phyloP scores from a whole-genome alignment of 306 rosid genomes.

The Ormosia semicastrata region DNA sequence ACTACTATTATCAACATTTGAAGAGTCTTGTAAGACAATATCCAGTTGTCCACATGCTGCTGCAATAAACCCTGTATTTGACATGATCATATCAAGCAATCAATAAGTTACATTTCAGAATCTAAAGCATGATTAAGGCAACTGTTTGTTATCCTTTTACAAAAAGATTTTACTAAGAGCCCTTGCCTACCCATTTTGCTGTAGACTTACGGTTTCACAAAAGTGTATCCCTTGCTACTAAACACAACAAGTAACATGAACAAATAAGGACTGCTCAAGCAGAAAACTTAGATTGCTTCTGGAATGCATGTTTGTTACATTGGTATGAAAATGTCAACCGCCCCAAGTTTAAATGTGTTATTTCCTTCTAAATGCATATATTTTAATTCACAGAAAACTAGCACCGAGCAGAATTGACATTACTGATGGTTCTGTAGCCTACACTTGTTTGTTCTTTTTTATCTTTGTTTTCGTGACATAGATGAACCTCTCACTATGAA shows the following conservation, averaged over 20 bases:
- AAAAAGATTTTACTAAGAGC: neutral
- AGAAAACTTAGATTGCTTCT: neutral
- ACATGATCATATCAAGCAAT: conserved; percentile 1
- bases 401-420: neutral
- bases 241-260: neutral
- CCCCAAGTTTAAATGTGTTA: neutral
- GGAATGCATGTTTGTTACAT: neutral
- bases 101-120: conserved; percentile 1
- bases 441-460: neutral
- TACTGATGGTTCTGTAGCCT: neutral
- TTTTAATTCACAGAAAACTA: neutral
- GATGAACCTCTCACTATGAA: neutral
- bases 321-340: neutral
- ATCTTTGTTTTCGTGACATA: neutral
- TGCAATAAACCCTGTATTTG: conserved; percentile 67
- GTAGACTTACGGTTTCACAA: too few species aligned
- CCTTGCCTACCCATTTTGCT: neutral
- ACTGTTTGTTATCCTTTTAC: neutral
- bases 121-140: neutral
- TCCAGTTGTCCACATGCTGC: conserved; percentile 80
- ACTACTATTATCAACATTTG: conserved; percentile 20
- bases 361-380: neutral
- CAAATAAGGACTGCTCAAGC: neutral
- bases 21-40: conserved; percentile 41
- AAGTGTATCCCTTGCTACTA: neutral